A percentile compares a stretch with the other conserved stretches of the same genome.
These are phyloP conservation scores for Blastocystis sp. DNA, from an alignment of 352 stramenopile species.

Conservation along the genomic window DNA sequence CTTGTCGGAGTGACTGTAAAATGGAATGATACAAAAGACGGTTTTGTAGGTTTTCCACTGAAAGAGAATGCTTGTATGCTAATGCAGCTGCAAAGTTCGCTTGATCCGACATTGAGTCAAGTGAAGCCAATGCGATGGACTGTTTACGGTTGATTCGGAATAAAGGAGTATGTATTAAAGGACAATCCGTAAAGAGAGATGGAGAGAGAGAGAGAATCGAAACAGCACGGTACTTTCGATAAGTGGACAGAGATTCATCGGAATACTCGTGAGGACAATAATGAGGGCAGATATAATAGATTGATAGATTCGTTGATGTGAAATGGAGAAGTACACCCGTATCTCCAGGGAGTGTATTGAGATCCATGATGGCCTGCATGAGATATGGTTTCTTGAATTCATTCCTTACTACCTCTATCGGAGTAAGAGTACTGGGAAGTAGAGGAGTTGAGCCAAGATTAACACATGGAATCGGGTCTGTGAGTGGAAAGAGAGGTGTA, in stretches of 20 bases:
- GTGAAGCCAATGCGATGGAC: background rate
- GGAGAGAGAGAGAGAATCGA: background rate
- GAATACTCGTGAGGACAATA: background rate
- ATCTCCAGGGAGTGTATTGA: background rate
- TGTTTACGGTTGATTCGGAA: constrained; percentile 8
- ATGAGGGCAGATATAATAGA: background rate
- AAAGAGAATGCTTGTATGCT: background rate
- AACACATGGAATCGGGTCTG: background rate
- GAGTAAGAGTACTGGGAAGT: background rate
- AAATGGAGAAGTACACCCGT: background rate
- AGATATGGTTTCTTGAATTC: background rate
- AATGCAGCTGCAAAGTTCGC: constrained; percentile 1
- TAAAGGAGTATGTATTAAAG: background rate
- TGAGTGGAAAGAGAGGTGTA: background rate
- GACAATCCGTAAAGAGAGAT: background rate
- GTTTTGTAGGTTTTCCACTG: background rate
- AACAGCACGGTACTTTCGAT: background rate
- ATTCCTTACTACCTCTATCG: background rate
- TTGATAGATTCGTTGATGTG: background rate
- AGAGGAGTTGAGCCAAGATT: background rate
- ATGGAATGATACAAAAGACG: background rate
- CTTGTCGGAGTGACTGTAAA: background rate
- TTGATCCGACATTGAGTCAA: background rate
- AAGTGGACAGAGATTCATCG: background rate
- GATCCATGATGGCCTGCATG: background rate